phyloP scores from a whole-genome alignment of 2,329 filamentous ascomycete species.

The Phyllachora maydis region DNA sequence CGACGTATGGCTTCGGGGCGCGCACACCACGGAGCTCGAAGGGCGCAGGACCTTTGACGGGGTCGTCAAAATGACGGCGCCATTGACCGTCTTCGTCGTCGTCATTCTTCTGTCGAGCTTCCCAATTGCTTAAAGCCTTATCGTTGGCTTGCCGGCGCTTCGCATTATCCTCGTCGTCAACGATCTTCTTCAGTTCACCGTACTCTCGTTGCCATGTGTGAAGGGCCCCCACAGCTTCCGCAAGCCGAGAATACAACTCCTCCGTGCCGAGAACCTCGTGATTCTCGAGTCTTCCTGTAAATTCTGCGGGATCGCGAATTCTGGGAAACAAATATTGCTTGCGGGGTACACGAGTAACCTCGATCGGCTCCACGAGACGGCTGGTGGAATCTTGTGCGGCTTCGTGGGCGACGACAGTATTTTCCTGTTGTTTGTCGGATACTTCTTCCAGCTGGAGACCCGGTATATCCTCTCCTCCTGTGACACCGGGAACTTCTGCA shows the following conservation, averaged over 20 bases:
- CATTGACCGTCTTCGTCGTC: conserved; percentile 7
- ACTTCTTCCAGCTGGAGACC: no score
- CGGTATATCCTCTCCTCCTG: no score
- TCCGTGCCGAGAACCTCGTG: conserved; percentile 23
- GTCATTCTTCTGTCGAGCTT: conserved; percentile 11
- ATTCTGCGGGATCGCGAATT: conserved; percentile 27
- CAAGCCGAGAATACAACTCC: conserved; percentile 22
- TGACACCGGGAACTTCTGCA: no score
- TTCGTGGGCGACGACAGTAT: no score
- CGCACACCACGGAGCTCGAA: conserved; percentile 33
- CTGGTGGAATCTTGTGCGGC: no score
- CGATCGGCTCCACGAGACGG: no score
- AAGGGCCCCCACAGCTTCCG: conserved; percentile 22
- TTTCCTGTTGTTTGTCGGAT: no score
- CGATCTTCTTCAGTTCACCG: conserved; percentile 23
- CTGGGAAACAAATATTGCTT: conserved; percentile 25
- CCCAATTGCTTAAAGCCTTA: conserved; percentile 13
- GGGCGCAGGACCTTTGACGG: conserved; percentile 17
- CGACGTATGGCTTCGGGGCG: conserved; percentile 18
- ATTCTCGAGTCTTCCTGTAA: conserved; percentile 24
- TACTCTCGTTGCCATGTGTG: conserved; percentile 33
- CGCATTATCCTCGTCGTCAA: conserved; percentile 37
- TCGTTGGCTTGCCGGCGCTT: conserved; percentile 27
- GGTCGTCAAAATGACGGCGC: conserved; percentile 14
- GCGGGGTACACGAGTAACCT: no score